Conservation (phyloP, 768 basidiomycete species). For the Mrakia blollopis region DNA sequence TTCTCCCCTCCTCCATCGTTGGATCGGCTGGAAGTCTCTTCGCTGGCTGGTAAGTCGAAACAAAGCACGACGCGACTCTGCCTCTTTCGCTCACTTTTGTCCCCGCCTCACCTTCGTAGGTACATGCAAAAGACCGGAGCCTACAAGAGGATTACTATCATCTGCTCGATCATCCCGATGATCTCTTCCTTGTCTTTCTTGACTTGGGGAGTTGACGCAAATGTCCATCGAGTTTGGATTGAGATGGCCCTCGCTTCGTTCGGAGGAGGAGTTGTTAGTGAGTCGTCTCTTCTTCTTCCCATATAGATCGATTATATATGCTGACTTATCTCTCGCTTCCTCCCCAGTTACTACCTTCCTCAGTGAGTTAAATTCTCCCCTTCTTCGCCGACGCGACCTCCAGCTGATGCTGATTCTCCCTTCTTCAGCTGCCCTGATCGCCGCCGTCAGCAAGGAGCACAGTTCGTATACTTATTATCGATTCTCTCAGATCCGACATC, state of each 20-base stretch:
- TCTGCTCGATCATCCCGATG: conserved; percentile 35
- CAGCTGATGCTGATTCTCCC: neutral
- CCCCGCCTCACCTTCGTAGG: neutral
- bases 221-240: conserved; percentile 34
- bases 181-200: conserved; percentile 36
- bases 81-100: neutral
- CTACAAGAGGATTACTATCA: conserved; percentile 40
- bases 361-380: neutral
- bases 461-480: neutral
- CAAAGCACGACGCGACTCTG: neutral
- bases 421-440: conserved; percentile 1
- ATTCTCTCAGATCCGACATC: neutral
- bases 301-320: too few species aligned
- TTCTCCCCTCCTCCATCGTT: conserved; percentile 35
- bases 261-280: conserved; percentile 18
- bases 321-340: neutral
- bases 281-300: neutral
- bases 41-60: conserved; percentile 7
- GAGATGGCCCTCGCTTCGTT: conserved; percentile 38
- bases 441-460: conserved; percentile 8
- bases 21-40: conserved; percentile 37
- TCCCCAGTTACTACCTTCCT: neutral
- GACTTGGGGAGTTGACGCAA: conserved; percentile 35
- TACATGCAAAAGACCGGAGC: conserved; percentile 12
- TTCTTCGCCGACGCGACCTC: neutral